These are phyloP conservation scores for Austropuccinia psidii DNA, from an alignment of 1,284 basidiomycete species.

Conservation along the genomic window DNA sequence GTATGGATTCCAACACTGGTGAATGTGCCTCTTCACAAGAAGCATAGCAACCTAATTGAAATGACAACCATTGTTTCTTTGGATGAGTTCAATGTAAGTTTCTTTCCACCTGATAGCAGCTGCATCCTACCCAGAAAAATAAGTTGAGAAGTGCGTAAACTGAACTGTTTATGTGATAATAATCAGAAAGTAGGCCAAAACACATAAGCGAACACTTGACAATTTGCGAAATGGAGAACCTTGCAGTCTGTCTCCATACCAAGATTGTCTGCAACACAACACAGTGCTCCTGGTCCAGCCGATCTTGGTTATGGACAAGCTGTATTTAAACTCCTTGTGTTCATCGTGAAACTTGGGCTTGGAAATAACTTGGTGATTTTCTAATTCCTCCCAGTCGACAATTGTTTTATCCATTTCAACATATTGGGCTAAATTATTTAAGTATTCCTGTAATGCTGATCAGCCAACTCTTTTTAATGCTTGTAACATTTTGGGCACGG, in stretches of 20 bases:
- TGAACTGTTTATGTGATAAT: too few species aligned
- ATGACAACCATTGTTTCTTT: constrained; percentile 77
- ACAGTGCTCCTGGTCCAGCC: constrained; percentile 74
- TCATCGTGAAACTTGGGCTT: constrained; percentile 80
- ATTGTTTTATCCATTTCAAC: constrained; percentile 92
- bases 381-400: constrained; percentile 76
- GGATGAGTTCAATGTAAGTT: constrained; percentile 75
- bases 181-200: too few species aligned
- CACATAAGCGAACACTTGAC: constrained; percentile 81
- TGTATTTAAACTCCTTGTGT: constrained; percentile 64
- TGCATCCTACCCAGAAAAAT: constrained; percentile 71
- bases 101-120: constrained; percentile 62
- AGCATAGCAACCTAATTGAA: constrained; percentile 92
- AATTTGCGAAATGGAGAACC: constrained; percentile 81
- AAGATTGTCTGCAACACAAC: constrained; percentile 64
- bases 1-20: constrained; percentile 91
- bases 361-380: constrained; percentile 80
- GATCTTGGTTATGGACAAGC: constrained; percentile 65
- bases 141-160: background rate
- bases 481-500: constrained; percentile 69
- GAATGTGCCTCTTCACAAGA: constrained; percentile 72
- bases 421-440: constrained; percentile 64
- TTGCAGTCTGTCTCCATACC: constrained; percentile 89
- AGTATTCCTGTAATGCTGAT: constrained; percentile 54
- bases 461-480: constrained; percentile 43